Evolutionary conservation across 2,329 filamentous ascomycete species (phyloP), one percentile per base, ranked within the genome.

Genomic region (Ophiostoma novo-ulmi): DNA sequence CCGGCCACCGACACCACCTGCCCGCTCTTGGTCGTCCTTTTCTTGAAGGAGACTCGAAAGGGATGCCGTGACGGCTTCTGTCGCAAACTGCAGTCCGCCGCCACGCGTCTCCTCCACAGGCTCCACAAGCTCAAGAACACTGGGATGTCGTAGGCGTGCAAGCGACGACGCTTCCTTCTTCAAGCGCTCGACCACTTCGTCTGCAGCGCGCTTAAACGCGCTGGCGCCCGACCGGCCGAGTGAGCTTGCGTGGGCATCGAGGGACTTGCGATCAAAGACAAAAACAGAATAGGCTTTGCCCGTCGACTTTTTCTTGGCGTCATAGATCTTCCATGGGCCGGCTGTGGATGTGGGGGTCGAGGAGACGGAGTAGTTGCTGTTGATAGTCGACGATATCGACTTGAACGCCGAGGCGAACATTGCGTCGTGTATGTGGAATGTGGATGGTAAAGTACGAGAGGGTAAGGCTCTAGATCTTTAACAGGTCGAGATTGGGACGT

Each of bases 321-420:
- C 94, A 85, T 94, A 94, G 77, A 99, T 95, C 82, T 93, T 97
- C 95, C 95, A 99, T 71, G 94, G 92, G 22, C 95, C 95, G 20
- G 94, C 92, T 69, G 88, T 88, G 69, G 93, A 91, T n/a, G 88
- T 90, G 13, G 91, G 87, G 72, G 87, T 88, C 36, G 89, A 85
- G 31, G 92, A 90, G 74, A 98, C 85, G 75, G 91, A 88, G 81
- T 99, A 99, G 82, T 97, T 96, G 78, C 91, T 89, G 72, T 89
- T 89, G 81, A 99, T 98, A 72, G 91, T 85, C 76, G 87, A 94
- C 74, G 89, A 90, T 79, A 98, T 94, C 74, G 94, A 96, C 81
- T 98, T 98, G 79, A 98, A 86, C 74, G 93, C 92, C 73, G 90
- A 94, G 78, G 93, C 92, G 81, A 97, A 97, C 94, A 98, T 97